Base-by-base conservation (phyloP, 768 basidiomycete genomes). In the Naematelia encephala region DNA sequence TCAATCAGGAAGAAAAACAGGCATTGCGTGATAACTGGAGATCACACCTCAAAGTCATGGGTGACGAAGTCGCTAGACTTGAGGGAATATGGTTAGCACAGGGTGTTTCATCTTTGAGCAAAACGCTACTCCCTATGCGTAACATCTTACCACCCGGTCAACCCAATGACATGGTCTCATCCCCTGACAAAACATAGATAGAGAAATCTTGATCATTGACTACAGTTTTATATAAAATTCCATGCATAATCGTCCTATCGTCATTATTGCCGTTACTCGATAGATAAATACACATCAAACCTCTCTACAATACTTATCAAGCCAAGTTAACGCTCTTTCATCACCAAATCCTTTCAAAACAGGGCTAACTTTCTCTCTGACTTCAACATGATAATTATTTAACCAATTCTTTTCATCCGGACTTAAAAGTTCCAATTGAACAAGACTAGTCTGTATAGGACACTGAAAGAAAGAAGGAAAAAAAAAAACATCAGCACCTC, bases 401-500 rank as follows among this genome's bases (percentile, higher is more conserved):
- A 97, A 60, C 94, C 94, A 98, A 52, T 76, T 78, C 65, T 80
- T 82, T 79, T 98, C 92, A n/a, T 82, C 78, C 16, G 69, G 80
- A 8, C 82, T 82, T 39, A 98, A 72, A 34, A 98, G 72, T 1
- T 73, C 73, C 5, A 77, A 59, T 54, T 92, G 86, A 44, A 96
- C 78, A 44, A 98, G 82, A 59, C 85, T 91, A 62, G 85, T 89
- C 63, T 93, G 88, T 16, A 97, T 90, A 0, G 94, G 94, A 63
- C 85, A 90, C 87, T 81, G 28, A 5, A n/a, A n/a, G n/a, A n/a
- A n/a, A n/a, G n/a, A n/a, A n/a, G n/a, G n/a, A n/a, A n/a, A 13
- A 26, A 25, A 52, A 13, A 26, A 39, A 10, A 21, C 11, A 14
- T 48, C 57, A 59, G 49, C 42, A 23, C 54, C 8, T 3, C 14